These are phyloP conservation scores for Pseudogymnoascus sp. DNA, from an alignment of 2,329 filamentous ascomycete species.

Conservation along the genomic window DNA sequence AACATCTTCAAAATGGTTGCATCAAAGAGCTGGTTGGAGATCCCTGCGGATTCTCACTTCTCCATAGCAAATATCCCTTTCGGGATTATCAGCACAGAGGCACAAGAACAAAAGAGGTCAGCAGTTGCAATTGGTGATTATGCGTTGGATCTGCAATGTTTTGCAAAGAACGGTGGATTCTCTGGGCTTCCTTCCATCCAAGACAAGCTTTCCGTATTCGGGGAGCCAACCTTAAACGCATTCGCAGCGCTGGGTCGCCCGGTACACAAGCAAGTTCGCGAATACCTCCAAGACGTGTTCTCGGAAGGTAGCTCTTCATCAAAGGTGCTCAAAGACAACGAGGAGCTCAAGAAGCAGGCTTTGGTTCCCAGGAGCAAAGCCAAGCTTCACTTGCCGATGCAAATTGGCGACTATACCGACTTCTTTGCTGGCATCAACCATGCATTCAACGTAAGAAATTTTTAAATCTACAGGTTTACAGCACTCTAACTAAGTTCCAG, in stretches of 20 bases:
- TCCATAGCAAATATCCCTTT: slow-evolving; percentile 70
- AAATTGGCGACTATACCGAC: slow-evolving; percentile 76
- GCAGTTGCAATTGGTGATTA: slow-evolving; percentile 62
- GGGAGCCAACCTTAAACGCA: slow-evolving; percentile 56
- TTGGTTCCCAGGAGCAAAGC: slow-evolving; percentile 52
- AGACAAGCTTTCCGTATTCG: slow-evolving; percentile 53
- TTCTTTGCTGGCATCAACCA: slow-evolving; percentile 78
- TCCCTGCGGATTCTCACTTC: slow-evolving; percentile 38
- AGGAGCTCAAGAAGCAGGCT: slow-evolving; percentile 44
- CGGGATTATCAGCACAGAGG: slow-evolving; percentile 50
- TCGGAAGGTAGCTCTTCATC: slow-evolving; percentile 49
- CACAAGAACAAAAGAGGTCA: slow-evolving; percentile 40
- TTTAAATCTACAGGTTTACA: slow-evolving; percentile 9
- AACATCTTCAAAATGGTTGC: slow-evolving; percentile 21
- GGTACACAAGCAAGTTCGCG: slow-evolving; percentile 59
- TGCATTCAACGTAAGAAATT: slow-evolving; percentile 46
- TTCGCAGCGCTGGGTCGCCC: slow-evolving; percentile 65
- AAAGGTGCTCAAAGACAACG: slow-evolving; percentile 54
- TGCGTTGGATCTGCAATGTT: slow-evolving; percentile 56
- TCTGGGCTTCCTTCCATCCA: slow-evolving; percentile 42
- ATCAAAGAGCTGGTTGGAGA: slow-evolving; percentile 25
- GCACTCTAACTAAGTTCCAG: slow-evolving; percentile 10
- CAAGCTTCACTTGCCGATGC: slow-evolving; percentile 63
- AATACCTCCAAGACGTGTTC: slow-evolving; percentile 61
- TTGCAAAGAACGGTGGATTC: slow-evolving; percentile 52